phyloP scores from a whole-genome alignment of 2,329 filamentous ascomycete genomes.

The Cladosporium sp. region DNA sequence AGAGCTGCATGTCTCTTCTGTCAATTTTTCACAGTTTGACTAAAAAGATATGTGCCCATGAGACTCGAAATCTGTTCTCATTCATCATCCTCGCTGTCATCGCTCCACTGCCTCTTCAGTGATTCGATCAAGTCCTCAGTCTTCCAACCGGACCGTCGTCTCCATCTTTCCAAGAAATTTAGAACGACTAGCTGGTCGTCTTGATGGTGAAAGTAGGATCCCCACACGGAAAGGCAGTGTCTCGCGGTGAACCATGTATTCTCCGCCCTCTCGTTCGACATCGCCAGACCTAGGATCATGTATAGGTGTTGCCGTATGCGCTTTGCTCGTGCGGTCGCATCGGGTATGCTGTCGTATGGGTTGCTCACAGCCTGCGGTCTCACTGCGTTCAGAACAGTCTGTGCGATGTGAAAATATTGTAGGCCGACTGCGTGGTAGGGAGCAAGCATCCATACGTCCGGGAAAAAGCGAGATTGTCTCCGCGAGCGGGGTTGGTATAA shows the following conservation, averaged over 20 bases:
- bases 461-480: conserved; percentile 1
- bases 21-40: no score
- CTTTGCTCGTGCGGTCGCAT: conserved; percentile 5
- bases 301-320: conserved; percentile 12
- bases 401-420: conserved; percentile 18
- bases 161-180: conserved; percentile 9
- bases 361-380: not conserved
- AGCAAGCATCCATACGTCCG: conserved; percentile 16
- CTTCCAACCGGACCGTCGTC: conserved; percentile 11
- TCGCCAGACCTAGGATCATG: conserved; percentile 12
- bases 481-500: not conserved
- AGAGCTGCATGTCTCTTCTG: no score
- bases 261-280: conserved; percentile 13
- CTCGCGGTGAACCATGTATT: conserved; percentile 17
- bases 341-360: conserved; percentile 13
- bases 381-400: conserved; percentile 10
- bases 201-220: conserved; percentile 5
- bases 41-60: no score
- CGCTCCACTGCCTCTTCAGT: conserved; percentile 12
- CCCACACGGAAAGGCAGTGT: conserved; percentile 17
- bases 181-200: conserved; percentile 11
- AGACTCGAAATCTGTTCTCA: not conserved
- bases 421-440: conserved; percentile 15
- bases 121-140: conserved; percentile 5
- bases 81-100: conserved; percentile 7